Base-by-base conservation (phyloP, 495 filamentous ascomycete species). In the Penicillium manginii region DNA sequence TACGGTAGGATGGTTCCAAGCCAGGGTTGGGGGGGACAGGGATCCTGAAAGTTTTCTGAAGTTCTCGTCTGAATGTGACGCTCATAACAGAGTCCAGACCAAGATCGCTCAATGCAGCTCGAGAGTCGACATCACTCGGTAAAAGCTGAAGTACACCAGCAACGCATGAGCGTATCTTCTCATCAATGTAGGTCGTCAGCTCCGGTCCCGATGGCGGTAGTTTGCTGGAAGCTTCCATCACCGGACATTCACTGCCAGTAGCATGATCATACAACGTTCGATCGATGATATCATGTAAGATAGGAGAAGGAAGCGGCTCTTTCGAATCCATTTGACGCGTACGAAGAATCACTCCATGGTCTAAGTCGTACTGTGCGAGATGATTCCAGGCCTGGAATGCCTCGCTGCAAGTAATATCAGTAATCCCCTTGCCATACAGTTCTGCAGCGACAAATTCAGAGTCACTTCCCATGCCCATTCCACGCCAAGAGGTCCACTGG, bases 31-130 rank as follows among this genome's bases (percentile, higher is more conserved):
- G 39, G 4, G 39, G 39, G 4, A 42, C 39, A 42, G 6, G 6
- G 6, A 42, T 14, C 39, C 14, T 17, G 11, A 42, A 15, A 42
- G 39, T 42, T 14, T 42, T 7, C 15, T 78, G 73, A 50, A 81
- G 54, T 60, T 79, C 54, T 17, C 45, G 63, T 19, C 78, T 59
- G 48, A 81, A 60, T 14, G 47, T 56, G 15, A 77, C 72, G 1
- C 68, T 80, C 78, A 81, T 80, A 22, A 81, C 78, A 8, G 62
- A 69, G 60, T 80, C 78, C 10, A 81, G 57, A 0, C 78, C 78
- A 26, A 79, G 40, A 52, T 81, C 78, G 4, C 63, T 50, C 17
- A 80, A 57, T 0, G 75, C 66, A 0, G 62, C 64, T 39, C 58
- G 62, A 1, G 67, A 15, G 57, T 80, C 78, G 9, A 81, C 66